Evolutionary conservation across 495 filamentous ascomycete species (phyloP).

Genomic region (Aspergillus homomorphus): DNA sequence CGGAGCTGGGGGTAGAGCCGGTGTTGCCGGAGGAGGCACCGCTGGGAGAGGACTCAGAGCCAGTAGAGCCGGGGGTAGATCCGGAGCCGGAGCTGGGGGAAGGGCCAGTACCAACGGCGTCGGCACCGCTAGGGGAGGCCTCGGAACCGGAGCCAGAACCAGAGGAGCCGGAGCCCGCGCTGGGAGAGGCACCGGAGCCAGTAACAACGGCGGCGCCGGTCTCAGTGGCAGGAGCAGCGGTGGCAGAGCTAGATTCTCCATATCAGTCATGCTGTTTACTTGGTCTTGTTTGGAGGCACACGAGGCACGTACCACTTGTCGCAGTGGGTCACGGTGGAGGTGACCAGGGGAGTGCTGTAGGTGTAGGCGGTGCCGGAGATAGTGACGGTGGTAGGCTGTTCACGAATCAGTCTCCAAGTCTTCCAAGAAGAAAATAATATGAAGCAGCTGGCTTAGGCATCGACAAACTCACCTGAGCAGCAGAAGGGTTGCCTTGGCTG

Average conservation of each 20-base stretch:
- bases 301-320: slow-evolving; percentile 54
- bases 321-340: slow-evolving; percentile 62
- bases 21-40: not conserved
- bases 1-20: not conserved
- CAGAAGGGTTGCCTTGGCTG: slow-evolving; percentile 70
- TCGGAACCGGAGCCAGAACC: not conserved
- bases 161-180: not conserved
- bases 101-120: not conserved
- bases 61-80: not conserved
- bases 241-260: slow-evolving; percentile 17
- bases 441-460: too few relatives aligned
- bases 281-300: slow-evolving; percentile 3
- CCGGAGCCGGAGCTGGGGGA: not conserved
- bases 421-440: too few relatives aligned
- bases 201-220: slow-evolving; percentile 11
- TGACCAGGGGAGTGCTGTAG: slow-evolving; percentile 65
- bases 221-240: slow-evolving; percentile 15
- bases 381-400: slow-evolving; percentile 50
- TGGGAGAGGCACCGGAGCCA: not conserved
- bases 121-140: not conserved
- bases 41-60: not conserved
- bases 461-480: slow-evolving; percentile 51
- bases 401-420: slow-evolving; percentile 7
- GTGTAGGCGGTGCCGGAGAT: slow-evolving; percentile 60
- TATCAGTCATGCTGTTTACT: slow-evolving; percentile 2